A percentile compares a stretch with the other conserved stretches of the same genome.
These are phyloP conservation scores for Candolleomyces efflorescens DNA, from an alignment of 768 basidiomycete species.

Conservation along the genomic window DNA sequence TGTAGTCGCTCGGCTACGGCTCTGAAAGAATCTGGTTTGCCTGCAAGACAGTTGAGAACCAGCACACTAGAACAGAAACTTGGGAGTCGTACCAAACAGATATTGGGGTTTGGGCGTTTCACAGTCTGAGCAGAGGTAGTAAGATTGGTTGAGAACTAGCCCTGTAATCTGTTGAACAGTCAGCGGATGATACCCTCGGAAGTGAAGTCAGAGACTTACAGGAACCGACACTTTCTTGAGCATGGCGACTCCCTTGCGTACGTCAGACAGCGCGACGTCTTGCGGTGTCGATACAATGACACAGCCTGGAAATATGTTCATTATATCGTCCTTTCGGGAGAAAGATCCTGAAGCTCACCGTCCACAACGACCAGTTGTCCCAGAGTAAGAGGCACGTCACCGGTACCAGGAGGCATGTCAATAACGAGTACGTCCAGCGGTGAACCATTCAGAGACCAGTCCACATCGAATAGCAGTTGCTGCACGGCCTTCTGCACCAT, in stretches of 20 bases:
- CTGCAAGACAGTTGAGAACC: constrained; percentile 37
- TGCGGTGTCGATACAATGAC: constrained; percentile 96
- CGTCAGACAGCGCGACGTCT: constrained; percentile 88
- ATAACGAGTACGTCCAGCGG: constrained; percentile 79
- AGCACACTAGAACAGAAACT: constrained; percentile 27
- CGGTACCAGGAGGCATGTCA: constrained; percentile 97
- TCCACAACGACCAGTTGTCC: constrained; percentile 84
- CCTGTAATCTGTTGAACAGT: constrained; percentile 65
- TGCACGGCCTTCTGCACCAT: constrained; percentile 99
- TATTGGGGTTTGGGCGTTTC: constrained; percentile 36
- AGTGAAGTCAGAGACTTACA: constrained; percentile 38
- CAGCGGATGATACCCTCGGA: not conserved
- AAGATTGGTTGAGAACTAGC: constrained; percentile 82
- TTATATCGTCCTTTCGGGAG: not conserved
- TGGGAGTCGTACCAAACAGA: constrained; percentile 20
- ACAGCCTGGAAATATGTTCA: constrained; percentile 55
- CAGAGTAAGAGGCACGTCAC: constrained; percentile 90
- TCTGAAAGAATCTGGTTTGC: constrained; percentile 61
- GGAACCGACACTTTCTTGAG: constrained; percentile 86
- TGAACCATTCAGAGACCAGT: constrained; percentile 51
- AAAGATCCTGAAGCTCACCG: constrained; percentile 42
- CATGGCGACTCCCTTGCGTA: constrained; percentile 90
- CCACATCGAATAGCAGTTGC: constrained; percentile 93
- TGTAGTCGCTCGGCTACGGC: constrained; percentile 51
- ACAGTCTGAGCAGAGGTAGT: constrained; percentile 77